These are phyloP conservation scores for Arabidopsis hybrid DNA, from an alignment of 441 rosid species.

Conservation along the genomic window DNA sequence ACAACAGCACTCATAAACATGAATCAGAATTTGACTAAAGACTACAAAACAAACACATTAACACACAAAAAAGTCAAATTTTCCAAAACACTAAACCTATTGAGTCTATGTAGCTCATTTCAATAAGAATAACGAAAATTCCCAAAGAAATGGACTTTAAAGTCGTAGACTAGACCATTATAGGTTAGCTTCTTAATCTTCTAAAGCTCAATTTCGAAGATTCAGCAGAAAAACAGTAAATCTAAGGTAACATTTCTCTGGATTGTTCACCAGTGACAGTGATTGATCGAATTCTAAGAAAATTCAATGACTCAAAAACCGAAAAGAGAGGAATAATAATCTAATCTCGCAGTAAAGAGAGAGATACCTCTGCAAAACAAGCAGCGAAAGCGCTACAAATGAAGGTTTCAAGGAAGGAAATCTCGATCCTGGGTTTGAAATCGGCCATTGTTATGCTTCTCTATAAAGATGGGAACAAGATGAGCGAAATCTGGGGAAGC, in stretches of 20 bases:
- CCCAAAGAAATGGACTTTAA: neutral
- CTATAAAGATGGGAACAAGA: slow-evolving; percentile 6
- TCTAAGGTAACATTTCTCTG: slow-evolving; percentile 4
- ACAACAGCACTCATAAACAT: slow-evolving; percentile 26
- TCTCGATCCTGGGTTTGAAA: slow-evolving; percentile 66
- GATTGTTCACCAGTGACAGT: slow-evolving; percentile 7
- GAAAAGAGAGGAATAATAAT: slow-evolving; percentile 5
- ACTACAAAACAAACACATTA: slow-evolving; percentile 14
- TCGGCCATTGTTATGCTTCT: slow-evolving; percentile 60
- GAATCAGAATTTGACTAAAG: slow-evolving; percentile 18
- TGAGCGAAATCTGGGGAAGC: slow-evolving; percentile 44
- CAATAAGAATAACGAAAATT: neutral
- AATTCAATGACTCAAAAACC: neutral
- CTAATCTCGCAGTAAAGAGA: neutral
- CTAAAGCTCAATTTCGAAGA: slow-evolving; percentile 16
- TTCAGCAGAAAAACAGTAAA: neutral
- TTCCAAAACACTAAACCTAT: neutral
- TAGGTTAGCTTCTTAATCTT: neutral
- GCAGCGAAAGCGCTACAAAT: slow-evolving; percentile 95
- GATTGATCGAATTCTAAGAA: slow-evolving; percentile 7
- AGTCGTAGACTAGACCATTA: slow-evolving; percentile 21
- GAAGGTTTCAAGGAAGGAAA: slow-evolving; percentile 83
- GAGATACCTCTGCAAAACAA: slow-evolving; percentile 92
- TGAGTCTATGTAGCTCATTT: slow-evolving; percentile 11
- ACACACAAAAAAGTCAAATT: slow-evolving; percentile 23